phyloP scores from a whole-genome alignment of 2,329 filamentous ascomycete genomes.

The Alternaria angustiovoidea region DNA sequence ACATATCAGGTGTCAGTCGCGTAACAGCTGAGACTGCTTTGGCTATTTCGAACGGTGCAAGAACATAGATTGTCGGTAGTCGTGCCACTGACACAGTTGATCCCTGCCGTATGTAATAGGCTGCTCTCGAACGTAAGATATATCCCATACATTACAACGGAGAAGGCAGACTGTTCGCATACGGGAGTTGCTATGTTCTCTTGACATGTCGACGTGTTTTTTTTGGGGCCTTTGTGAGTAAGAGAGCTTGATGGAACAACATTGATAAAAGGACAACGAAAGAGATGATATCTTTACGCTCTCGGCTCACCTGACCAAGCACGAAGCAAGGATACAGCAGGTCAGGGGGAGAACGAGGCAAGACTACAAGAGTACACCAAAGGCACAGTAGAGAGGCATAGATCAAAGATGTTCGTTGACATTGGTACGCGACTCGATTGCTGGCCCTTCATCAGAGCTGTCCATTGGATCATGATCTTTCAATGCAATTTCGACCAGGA shows the following conservation, averaged over 20 bases:
- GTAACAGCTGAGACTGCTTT: too few relatives aligned
- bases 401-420: background rate
- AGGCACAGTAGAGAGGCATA: background rate
- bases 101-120: too few relatives aligned
- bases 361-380: background rate
- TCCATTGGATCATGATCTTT: background rate
- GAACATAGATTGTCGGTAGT: too few relatives aligned
- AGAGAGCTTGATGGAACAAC: background rate
- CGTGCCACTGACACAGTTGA: too few relatives aligned
- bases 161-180: background rate
- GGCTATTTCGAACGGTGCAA: too few relatives aligned
- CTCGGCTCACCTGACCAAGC: background rate
- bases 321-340: background rate
- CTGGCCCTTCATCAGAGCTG: background rate
- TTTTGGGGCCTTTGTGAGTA: background rate
- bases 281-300: background rate
- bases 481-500: background rate
- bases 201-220: background rate
- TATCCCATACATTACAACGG: background rate
- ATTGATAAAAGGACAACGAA: background rate
- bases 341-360: background rate
- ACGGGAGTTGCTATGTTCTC: background rate
- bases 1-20: too few relatives aligned
- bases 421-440: background rate
- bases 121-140: too few relatives aligned